Conservation (phyloP, 2,329 filamentous ascomycete species). For the Scedosporium dehoogii region DNA sequence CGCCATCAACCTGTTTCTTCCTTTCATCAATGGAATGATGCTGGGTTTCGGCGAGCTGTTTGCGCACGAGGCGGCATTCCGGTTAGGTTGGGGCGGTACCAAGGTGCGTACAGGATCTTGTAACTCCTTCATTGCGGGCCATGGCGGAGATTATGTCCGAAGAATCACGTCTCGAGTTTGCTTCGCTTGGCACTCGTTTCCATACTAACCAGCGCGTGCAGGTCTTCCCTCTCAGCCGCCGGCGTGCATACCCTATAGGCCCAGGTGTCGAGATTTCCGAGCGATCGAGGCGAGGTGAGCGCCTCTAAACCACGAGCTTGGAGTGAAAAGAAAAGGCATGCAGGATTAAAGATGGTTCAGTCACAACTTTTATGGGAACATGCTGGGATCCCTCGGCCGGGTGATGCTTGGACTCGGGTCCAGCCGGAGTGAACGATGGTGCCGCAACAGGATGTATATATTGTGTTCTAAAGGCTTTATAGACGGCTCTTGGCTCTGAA, state of each 20-base stretch:
- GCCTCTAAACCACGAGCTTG: conserved; percentile 58
- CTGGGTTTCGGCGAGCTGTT: conserved; percentile 94
- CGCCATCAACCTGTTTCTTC: conserved; percentile 89
- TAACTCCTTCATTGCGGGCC: not conserved
- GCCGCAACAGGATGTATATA: not conserved
- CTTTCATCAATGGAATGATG: conserved; percentile 98
- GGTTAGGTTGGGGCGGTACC: conserved; percentile 86
- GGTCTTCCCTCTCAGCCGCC: conserved; percentile 50
- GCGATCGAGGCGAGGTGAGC: conserved; percentile 46
- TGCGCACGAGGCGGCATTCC: conserved; percentile 88
- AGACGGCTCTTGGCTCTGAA: not conserved
- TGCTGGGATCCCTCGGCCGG: not conserved
- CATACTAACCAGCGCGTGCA: conserved; percentile 16
- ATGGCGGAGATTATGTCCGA: not conserved
- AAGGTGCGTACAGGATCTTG: conserved; percentile 52
- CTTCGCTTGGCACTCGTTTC: conserved; percentile 5
- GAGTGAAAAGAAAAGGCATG: conserved; percentile 41
- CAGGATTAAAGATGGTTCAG: not conserved
- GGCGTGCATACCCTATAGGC: conserved; percentile 58
- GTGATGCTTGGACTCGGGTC: not conserved
- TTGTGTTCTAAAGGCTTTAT: not conserved
- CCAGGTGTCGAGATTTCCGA: conserved; percentile 76
- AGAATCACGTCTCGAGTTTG: not conserved
- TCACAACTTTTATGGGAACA: not conserved
- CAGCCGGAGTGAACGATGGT: not conserved